Conservation (phyloP, 2,329 filamentous ascomycete genomes). For the Xenoacremonium recifei region DNA sequence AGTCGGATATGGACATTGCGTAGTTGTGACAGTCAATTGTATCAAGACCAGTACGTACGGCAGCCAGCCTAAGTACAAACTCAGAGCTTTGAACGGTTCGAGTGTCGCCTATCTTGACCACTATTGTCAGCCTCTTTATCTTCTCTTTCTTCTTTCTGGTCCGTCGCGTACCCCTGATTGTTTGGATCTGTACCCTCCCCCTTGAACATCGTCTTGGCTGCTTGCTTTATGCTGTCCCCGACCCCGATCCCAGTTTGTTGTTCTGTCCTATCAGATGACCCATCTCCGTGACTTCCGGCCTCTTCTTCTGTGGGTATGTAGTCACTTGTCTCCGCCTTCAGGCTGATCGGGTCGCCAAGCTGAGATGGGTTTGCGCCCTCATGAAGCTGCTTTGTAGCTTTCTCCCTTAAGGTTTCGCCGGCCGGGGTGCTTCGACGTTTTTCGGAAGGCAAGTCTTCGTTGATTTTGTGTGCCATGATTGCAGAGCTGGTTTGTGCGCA, state of each 20-base stretch:
- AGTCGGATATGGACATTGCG: too few species aligned
- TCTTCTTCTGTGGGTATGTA: slow-evolving; percentile 27
- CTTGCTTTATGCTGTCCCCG: neutral
- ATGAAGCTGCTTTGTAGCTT: slow-evolving; percentile 21
- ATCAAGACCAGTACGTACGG: too few species aligned
- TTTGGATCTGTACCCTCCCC: neutral
- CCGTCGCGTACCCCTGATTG: neutral
- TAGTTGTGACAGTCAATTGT: too few species aligned
- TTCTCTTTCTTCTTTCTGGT: neutral
- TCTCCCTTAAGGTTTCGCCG: slow-evolving; percentile 12
- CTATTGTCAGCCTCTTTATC: too few species aligned
- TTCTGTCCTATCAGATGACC: neutral
- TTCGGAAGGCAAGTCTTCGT: slow-evolving; percentile 4
- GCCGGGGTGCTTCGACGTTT: slow-evolving; percentile 2
- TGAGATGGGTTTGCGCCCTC: slow-evolving; percentile 34
- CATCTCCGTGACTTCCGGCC: neutral
- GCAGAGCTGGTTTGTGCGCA: slow-evolving; percentile 1
- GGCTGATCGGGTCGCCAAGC: slow-evolving; percentile 38
- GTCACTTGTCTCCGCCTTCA: slow-evolving; percentile 37
- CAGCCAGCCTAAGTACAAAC: too few species aligned
- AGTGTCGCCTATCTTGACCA: too few species aligned
- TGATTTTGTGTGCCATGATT: slow-evolving; percentile 6
- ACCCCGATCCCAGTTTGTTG: neutral
- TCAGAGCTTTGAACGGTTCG: too few species aligned
- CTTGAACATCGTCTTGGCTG: neutral